Evolutionary conservation across 2,329 filamentous ascomycete genomes (phyloP), one percentile per base, ranked within the genome.

Genomic region (Phyllosticta citribraziliensis): DNA sequence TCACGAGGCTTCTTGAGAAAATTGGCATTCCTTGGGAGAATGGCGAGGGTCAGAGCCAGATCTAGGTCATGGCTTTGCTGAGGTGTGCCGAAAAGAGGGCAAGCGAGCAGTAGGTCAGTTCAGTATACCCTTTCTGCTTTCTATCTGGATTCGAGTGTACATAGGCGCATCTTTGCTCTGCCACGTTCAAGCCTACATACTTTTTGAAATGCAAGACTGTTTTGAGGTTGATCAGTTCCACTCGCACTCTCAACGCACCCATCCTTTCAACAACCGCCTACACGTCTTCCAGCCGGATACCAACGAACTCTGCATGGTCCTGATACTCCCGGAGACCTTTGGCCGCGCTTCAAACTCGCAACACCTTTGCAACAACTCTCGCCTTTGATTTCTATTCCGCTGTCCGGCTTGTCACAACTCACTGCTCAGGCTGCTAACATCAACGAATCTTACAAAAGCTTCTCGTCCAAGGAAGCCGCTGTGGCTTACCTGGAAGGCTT

Each of bases 1-100:
- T 84, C 47, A 72, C 76, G 55, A 65, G 67, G 5, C 71, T 83
- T 14, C 70, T 84, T n/a, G 54, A 64, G 19, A 66, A 67, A 2
- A 72, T 73, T 54, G 72, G 73, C 5, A 69, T 74, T 57, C 72
- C 72, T 20, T 57, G 61, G 61, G 61, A 59, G 3, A 57, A 58
- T 17, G 52, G 55, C 24, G 54, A 55, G 54, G 25, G 54, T 17
- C 22, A 27, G 12, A 55, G 35, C 25, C 24, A 52, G 17, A 22
- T 61, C 40, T 61, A 57, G 30, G 30, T 4, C 40, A 14, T 14
- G 6, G 40, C 27, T 30, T 47, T n/a, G 40, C 40, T n/a, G 17
- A n/a, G 40, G 40, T n/a, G 40, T 47, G n/a, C 40, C 40, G 17
- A 47, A 47, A n/a, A 17, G n/a, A n/a, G 2, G 40, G 11, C 17